phyloP scores from a whole-genome alignment of 768 basidiomycete species.

The Trametes elegans region DNA sequence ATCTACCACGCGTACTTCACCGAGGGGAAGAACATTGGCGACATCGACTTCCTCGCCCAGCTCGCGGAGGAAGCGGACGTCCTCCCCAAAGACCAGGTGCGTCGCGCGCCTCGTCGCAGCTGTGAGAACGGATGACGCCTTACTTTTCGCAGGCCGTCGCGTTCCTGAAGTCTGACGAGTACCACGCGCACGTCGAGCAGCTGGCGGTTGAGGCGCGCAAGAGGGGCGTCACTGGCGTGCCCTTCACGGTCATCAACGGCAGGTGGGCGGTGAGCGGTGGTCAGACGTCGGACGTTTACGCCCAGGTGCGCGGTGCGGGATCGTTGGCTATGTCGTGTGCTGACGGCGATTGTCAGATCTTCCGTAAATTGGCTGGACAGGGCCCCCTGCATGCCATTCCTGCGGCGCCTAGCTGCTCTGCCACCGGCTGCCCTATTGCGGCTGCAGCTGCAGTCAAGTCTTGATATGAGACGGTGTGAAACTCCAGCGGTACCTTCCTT shows the following conservation, averaged over 20 bases:
- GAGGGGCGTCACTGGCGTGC: constrained; percentile 75
- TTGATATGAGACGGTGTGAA: background rate
- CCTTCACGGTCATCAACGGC: constrained; percentile 74
- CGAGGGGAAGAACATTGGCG: constrained; percentile 60
- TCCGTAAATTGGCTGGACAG: constrained; percentile 48
- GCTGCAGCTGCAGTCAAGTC: constrained; percentile 7
- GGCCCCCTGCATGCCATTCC: constrained; percentile 14
- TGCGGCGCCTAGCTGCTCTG: constrained; percentile 12
- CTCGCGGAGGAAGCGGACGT: constrained; percentile 54
- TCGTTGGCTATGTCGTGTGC: constrained; percentile 1
- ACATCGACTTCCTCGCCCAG: constrained; percentile 55
- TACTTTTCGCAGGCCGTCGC: constrained; percentile 45
- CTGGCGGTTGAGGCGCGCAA: constrained; percentile 61
- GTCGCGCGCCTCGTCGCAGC: constrained; percentile 22
- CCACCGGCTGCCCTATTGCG: constrained; percentile 1
- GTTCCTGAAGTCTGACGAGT: constrained; percentile 67
- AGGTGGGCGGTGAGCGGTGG: constrained; percentile 78
- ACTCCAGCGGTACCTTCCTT: background rate
- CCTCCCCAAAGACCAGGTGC: constrained; percentile 60
- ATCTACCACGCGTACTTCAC: constrained; percentile 70
- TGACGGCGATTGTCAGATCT: constrained; percentile 31
- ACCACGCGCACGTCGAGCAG: constrained; percentile 59
- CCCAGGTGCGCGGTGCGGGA: constrained; percentile 46
- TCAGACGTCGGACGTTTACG: constrained; percentile 68
- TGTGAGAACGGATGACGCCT: constrained; percentile 14